Percentiles rank a stretch among this genome's conserved stretches.
Evolutionary conservation across 306 rosid genomes (phyloP).

Genomic region (Lotus japonicus): DNA sequence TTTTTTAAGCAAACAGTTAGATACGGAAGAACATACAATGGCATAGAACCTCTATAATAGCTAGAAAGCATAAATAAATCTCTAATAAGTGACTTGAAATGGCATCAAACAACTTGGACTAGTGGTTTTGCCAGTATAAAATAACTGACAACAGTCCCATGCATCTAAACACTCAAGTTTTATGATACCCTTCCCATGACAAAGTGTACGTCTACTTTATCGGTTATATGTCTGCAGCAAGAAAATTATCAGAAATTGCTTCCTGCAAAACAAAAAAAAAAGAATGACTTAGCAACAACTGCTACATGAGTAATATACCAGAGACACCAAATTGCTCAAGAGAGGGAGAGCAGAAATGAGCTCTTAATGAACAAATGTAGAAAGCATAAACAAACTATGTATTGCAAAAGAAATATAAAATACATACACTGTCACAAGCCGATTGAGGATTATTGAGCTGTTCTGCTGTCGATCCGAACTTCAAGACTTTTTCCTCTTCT

Average conservation of each 20-base stretch:
- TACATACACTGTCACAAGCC: too few species aligned
- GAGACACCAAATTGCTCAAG: too few species aligned
- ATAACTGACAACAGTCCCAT: not conserved
- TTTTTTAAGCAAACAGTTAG: not conserved
- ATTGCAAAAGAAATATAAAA: too few species aligned
- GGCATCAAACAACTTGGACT: not conserved
- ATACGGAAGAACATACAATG: not conserved
- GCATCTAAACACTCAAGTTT: not conserved
- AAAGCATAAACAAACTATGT: too few species aligned
- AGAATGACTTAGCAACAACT: not conserved
- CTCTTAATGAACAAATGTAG: too few species aligned
- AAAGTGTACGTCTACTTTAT: not conserved
- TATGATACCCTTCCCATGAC: not conserved
- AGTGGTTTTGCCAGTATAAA: not conserved
- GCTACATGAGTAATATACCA: too few species aligned
- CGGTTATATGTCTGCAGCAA: constrained; percentile 66
- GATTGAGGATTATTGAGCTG: too few species aligned
- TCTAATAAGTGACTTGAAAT: not conserved
- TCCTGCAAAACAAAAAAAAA: constrained; percentile 43
- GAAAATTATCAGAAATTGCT: constrained; percentile 53
- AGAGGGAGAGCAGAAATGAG: too few species aligned
- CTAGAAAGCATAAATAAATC: not conserved
- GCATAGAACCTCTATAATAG: not conserved
- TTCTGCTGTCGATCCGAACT: too few species aligned
- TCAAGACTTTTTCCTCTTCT: too few species aligned